phyloP scores from a whole-genome alignment of 2,329 filamentous ascomycete genomes.

The Ophiostoma pallidulum region DNA sequence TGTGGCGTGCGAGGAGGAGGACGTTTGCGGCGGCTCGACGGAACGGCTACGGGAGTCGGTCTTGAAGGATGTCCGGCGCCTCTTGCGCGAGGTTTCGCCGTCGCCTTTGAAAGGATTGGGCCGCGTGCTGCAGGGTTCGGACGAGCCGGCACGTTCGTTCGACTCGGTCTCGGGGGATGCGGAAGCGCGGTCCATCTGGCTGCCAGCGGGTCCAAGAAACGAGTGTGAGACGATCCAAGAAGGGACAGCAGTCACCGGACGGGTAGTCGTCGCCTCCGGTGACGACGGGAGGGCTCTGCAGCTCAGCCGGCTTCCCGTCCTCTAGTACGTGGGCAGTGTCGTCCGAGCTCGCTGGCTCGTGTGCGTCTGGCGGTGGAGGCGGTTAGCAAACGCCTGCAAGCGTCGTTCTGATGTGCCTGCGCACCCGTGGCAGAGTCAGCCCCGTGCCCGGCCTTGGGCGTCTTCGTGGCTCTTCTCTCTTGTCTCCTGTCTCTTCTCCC shows the following conservation, averaged over 20 bases:
- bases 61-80: slow-evolving; percentile 49
- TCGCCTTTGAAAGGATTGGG: slow-evolving; percentile 54
- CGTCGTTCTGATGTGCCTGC: neutral
- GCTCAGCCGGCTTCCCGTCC: too few relatives aligned
- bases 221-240: neutral
- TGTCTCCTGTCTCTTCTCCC: neutral
- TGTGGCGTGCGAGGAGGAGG: slow-evolving; percentile 18
- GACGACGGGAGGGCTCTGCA: too few relatives aligned
- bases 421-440: neutral
- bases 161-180: slow-evolving; percentile 34
- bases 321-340: too few relatives aligned
- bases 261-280: too few relatives aligned
- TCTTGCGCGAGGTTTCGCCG: slow-evolving; percentile 47
- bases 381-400: neutral
- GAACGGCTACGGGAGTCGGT: slow-evolving; percentile 44
- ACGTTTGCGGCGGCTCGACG: slow-evolving; percentile 34
- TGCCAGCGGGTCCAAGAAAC: slow-evolving; percentile 16
- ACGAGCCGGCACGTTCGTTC: slow-evolving; percentile 50
- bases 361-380: neutral
- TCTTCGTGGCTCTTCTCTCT: neutral
- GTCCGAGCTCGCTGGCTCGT: neutral
- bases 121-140: slow-evolving; percentile 53
- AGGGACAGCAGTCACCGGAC: neutral
- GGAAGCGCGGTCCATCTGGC: slow-evolving; percentile 46
- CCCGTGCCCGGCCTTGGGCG: too few relatives aligned